Conservation (phyloP, 2,329 filamentous ascomycete species). For the Metarhizium robertsii region DNA sequence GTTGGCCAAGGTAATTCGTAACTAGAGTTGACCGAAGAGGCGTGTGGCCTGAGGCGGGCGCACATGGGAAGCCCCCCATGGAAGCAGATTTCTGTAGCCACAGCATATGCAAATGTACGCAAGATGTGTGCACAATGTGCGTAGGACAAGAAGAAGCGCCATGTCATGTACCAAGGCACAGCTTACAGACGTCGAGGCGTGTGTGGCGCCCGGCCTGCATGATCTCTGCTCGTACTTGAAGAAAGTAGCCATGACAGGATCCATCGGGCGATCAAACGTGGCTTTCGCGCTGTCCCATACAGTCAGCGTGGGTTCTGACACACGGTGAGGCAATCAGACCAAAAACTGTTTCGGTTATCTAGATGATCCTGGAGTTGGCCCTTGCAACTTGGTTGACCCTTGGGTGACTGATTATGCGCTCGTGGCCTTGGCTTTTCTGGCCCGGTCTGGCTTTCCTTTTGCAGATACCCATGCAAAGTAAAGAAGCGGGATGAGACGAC, state of each 20-base stretch:
- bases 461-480: neutral
- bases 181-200: neutral
- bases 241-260: neutral
- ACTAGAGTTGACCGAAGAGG: neutral
- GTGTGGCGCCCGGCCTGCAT: neutral
- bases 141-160: neutral
- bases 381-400: neutral
- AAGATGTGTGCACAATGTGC: neutral
- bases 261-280: neutral
- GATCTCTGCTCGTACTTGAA: neutral
- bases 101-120: neutral
- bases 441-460: neutral
- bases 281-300: neutral
- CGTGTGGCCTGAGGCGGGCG: neutral
- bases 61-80: neutral
- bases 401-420: neutral
- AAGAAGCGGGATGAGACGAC: neutral
- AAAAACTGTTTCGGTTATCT: neutral
- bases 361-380: neutral
- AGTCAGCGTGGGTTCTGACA: neutral
- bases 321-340: neutral
- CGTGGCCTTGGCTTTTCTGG: neutral
- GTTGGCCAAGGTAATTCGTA: neutral
- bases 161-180: neutral
- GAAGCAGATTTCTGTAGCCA: neutral